Evolutionary conservation across 768 basidiomycete species (phyloP).

Genomic region (Paxillus ammoniavirescens): DNA sequence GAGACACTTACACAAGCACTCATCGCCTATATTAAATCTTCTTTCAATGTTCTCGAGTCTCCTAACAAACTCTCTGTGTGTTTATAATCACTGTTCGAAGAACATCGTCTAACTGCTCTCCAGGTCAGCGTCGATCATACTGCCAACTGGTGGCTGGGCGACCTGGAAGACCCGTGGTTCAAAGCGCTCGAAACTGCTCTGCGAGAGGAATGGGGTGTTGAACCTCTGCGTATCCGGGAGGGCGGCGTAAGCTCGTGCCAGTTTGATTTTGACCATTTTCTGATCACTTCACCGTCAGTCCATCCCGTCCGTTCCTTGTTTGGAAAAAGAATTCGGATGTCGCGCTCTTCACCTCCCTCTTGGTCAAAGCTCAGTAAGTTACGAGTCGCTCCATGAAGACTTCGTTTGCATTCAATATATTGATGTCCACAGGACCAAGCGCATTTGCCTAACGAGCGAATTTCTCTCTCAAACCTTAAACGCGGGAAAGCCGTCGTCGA

Average conservation of each 20-base stretch:
- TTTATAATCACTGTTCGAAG: not conserved
- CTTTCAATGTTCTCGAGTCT: slow-evolving; percentile 61
- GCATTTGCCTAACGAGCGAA: slow-evolving; percentile 91
- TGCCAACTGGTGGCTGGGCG: slow-evolving; percentile 96
- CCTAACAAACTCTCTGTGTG: slow-evolving; percentile 71
- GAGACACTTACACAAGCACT: slow-evolving; percentile 64
- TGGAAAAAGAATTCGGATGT: slow-evolving; percentile 90
- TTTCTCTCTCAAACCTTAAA: slow-evolving; percentile 78
- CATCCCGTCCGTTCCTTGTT: slow-evolving; percentile 89
- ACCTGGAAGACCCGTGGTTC: slow-evolving; percentile 84
- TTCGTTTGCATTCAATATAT: not conserved
- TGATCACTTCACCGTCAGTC: slow-evolving; percentile 46
- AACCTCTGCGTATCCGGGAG: slow-evolving; percentile 87
- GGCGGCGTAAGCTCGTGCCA: slow-evolving; percentile 67
- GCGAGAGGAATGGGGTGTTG: slow-evolving; percentile 80
- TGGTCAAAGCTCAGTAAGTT: slow-evolving; percentile 84
- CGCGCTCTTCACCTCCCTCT: slow-evolving; percentile 92
- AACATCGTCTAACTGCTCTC: not conserved
- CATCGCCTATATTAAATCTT: slow-evolving; percentile 50
- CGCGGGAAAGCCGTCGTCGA: slow-evolving; percentile 77
- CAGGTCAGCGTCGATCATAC: slow-evolving; percentile 79
- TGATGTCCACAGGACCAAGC: slow-evolving; percentile 69
- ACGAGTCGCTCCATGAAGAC: not conserved
- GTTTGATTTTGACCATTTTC: not conserved
- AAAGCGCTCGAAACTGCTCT: slow-evolving; percentile 81